Evolutionary conservation across 2,329 filamentous ascomycete species (phyloP), one percentile per base, ranked within the genome.

Genomic region (Didymella sp.): DNA sequence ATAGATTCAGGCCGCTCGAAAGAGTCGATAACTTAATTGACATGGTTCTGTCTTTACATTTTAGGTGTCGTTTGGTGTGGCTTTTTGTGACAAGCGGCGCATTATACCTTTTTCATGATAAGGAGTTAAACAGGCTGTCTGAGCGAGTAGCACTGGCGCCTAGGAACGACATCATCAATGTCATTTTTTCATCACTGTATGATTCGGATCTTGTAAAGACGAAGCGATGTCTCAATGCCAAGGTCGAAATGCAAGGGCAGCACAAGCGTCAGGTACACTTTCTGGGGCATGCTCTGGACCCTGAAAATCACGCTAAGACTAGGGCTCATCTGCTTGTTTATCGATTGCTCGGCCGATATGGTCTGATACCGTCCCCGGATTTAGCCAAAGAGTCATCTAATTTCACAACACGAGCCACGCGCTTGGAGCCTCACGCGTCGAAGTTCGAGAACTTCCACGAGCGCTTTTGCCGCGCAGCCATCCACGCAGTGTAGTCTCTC

Each of bases 11-110:
- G 51, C 58, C 56, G 37, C 38, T 52, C n/a, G 62, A 56, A 63
- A 62, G 67, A 71, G 65, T 72, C 56, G 64, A 56, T 50, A 66
- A 69, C 45, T 50, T 62, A 73, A 72, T 72, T 63, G 47, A 74
- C 71, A 71, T 69, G 69, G 61, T 72, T 69, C 58, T 63, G 66
- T 67, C 61, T 57, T 60, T 68, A 65, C 40, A 59, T 44, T 31
- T 54, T 11, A 12, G 24, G 31, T 46, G 30, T 43, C 27, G 12
- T 54, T 15, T 42, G 44, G 33, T 45, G 35, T 55, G 19, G 45
- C 40, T 55, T 45, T 37, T 15, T 44, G 38, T 53, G 44, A 52
- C 27, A 11, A 25, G 45, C 33, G 38, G 33, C 28, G 28, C 33
- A 49, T 33, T 35, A 49, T 54, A 42, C 43, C 25, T 38, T 49